Conservation (phyloP, 345 rosid genomes). For the Populus deltoides region DNA sequence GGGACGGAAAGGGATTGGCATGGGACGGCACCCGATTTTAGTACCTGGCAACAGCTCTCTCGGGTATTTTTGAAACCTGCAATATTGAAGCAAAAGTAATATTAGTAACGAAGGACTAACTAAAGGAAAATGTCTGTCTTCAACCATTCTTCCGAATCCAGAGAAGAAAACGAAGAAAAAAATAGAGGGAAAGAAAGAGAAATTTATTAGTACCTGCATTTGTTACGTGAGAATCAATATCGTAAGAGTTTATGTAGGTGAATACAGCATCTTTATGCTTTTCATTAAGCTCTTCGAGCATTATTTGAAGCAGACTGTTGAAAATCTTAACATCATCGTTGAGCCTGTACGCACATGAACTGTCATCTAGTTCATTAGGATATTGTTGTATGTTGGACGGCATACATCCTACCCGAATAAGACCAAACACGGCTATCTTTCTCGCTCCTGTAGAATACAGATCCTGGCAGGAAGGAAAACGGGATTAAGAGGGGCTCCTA, state of each 20-base stretch:
- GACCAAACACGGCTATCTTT: background rate
- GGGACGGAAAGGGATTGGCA: background rate
- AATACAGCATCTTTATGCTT: background rate
- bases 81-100: background rate
- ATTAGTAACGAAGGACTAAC: too few species aligned
- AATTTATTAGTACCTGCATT: background rate
- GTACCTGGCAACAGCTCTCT: background rate
- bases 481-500: background rate
- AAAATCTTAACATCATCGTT: background rate
- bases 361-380: background rate
- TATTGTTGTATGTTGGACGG: background rate
- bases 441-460: background rate
- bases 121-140: background rate
- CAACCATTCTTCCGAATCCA: too few species aligned
- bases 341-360: background rate
- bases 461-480: background rate
- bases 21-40: background rate
- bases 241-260: background rate
- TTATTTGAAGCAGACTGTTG: background rate
- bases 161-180: too few species aligned
- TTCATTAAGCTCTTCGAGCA: background rate
- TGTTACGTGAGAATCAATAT: background rate
- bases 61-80: background rate
- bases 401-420: background rate
- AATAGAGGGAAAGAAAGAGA: too few species aligned